phyloP scores from a whole-genome alignment of 306 rosid species.

The Mucuna pruriens region DNA sequence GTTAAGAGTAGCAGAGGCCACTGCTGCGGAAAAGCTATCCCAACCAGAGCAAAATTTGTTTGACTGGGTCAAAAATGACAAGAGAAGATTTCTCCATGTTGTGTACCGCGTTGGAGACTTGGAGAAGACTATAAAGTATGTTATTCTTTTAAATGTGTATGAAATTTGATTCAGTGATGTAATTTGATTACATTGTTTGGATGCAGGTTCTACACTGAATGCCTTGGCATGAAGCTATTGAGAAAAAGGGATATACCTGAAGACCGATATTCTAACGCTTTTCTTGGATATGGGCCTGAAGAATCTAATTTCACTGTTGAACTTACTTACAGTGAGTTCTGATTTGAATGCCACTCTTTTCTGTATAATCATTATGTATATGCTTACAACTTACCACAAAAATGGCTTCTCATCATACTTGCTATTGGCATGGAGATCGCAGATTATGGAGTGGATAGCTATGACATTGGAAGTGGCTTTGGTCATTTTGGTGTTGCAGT shows the following conservation, averaged over 20 bases:
- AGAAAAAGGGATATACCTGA: conserved; percentile 90
- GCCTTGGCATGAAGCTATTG: conserved; percentile 90
- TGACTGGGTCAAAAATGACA: conserved; percentile 81
- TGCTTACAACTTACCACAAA: background rate
- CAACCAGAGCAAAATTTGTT: conserved; percentile 63
- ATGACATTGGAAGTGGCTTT: conserved; percentile 87
- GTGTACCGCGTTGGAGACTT: conserved; percentile 84
- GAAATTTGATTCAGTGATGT: conserved; percentile 6
- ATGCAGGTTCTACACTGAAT: conserved; percentile 89
- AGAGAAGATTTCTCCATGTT: conserved; percentile 80
- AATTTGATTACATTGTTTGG: conserved; percentile 33
- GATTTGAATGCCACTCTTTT: conserved; percentile 22
- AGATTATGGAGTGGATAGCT: conserved; percentile 87
- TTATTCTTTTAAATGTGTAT: background rate
- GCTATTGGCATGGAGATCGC: conserved; percentile 36
- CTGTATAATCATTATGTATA: background rate
- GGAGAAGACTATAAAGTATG: conserved; percentile 86
- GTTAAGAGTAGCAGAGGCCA: conserved; percentile 46
- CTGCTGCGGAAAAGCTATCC: conserved; percentile 52
- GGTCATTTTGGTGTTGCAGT: conserved; percentile 88
- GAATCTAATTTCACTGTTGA: conserved; percentile 84
- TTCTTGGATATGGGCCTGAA: conserved; percentile 95
- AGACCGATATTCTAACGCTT: conserved; percentile 87
- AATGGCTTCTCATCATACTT: conserved; percentile 7
- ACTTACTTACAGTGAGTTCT: conserved; percentile 81